Conservation (phyloP, 805 yeast species). For the Wickerhamomyces subpelliculosus region DNA sequence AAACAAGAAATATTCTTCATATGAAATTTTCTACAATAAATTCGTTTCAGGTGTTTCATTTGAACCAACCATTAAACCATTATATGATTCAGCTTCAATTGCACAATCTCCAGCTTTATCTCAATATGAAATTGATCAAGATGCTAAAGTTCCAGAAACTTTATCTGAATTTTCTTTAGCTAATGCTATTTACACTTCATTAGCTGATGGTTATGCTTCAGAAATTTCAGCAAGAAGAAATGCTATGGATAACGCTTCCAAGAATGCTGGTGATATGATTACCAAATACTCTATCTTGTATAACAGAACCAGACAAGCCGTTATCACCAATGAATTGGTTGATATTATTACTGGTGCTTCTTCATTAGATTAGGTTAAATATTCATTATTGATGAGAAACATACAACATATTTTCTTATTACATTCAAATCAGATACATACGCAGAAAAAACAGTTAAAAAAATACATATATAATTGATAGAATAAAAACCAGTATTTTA, state of each 20-base stretch:
- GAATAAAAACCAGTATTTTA: not conserved
- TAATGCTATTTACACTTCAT: slow-evolving; percentile 81
- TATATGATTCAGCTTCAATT: slow-evolving; percentile 64
- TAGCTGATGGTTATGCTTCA: slow-evolving; percentile 98
- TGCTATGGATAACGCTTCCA: slow-evolving; percentile 99
- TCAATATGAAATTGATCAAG: slow-evolving; percentile 73
- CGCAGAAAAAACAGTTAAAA: not conserved
- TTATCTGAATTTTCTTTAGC: slow-evolving; percentile 85
- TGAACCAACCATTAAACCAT: slow-evolving; percentile 68
- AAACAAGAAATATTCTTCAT: slow-evolving; percentile 54
- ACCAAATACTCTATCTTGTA: slow-evolving; percentile 92
- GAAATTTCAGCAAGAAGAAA: slow-evolving; percentile 98
- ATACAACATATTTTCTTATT: no score
- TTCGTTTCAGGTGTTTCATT: slow-evolving; percentile 85
- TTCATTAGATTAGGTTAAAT: slow-evolving; percentile 66
- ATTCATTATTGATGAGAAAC: not conserved
- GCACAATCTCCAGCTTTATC: slow-evolving; percentile 81
- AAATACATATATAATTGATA: not conserved
- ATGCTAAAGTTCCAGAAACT: slow-evolving; percentile 60
- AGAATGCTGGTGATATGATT: slow-evolving; percentile 99
- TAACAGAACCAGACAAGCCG: slow-evolving; percentile 99
- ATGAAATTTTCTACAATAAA: slow-evolving; percentile 81
- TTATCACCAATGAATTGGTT: slow-evolving; percentile 97
- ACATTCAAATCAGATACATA: no score
- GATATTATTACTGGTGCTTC: slow-evolving; percentile 99